These are phyloP conservation scores for Gillenia trifoliata DNA, from an alignment of 306 rosid genomes.

Conservation along the genomic window DNA sequence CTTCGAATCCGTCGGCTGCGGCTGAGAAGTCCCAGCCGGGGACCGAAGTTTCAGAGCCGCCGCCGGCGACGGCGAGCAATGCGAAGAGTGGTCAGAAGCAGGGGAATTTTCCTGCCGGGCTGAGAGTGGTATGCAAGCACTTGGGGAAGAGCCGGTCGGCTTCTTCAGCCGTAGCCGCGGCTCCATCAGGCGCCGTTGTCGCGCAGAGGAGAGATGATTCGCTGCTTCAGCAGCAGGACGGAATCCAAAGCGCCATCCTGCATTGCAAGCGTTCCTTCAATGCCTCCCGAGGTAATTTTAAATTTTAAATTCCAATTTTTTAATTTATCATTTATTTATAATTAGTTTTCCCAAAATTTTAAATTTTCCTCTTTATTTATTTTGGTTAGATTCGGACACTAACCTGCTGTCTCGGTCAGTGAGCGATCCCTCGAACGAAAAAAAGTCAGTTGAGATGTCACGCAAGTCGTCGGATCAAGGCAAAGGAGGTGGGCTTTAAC, in stretches of 20 bases:
- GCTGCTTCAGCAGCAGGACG: conserved; percentile 88
- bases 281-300: conserved; percentile 56
- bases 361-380: not conserved
- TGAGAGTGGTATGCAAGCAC: conserved; percentile 81
- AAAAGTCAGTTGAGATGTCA: conserved; percentile 30
- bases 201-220: conserved; percentile 80
- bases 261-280: conserved; percentile 96
- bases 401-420: conserved; percentile 48
- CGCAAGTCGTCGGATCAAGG: conserved; percentile 34
- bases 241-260: conserved; percentile 91
- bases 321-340: not conserved
- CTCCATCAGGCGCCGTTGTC: conserved; percentile 37
- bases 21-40: conserved; percentile 28
- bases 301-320: not conserved
- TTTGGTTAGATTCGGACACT: conserved; percentile 49
- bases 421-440: conserved; percentile 50
- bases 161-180: conserved; percentile 74
- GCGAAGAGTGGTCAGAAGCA: conserved; percentile 32
- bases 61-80: conserved; percentile 8
- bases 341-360: not conserved
- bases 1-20: not conserved
- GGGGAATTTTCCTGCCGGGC: conserved; percentile 63
- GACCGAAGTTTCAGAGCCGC: conserved; percentile 21
- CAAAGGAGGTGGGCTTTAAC: conserved; percentile 22
- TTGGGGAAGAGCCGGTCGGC: conserved; percentile 96